phyloP scores from a whole-genome alignment of 148 eudicot genomes.

The Euryodendron excelsum region DNA sequence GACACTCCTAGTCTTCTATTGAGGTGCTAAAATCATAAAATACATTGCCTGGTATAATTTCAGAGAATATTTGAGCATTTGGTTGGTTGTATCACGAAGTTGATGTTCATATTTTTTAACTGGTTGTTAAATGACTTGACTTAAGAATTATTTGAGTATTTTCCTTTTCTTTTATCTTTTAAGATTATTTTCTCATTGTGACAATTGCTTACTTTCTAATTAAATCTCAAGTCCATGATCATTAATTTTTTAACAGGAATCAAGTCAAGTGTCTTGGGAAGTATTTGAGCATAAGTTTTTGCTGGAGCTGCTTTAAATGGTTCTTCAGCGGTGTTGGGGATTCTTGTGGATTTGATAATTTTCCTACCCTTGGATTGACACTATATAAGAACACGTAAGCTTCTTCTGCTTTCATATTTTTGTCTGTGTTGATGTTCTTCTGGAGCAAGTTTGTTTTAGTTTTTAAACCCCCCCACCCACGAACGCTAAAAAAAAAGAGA shows the following conservation, averaged over 20 bases:
- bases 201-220: background rate
- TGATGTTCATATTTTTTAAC: background rate
- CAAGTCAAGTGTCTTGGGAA: slow-evolving; percentile 75
- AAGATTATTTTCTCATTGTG: background rate
- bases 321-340: slow-evolving; percentile 74
- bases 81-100: background rate
- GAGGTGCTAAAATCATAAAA: too few relatives aligned
- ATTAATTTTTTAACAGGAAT: slow-evolving; percentile 40
- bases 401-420: slow-evolving; percentile 7
- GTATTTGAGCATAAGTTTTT: slow-evolving; percentile 58
- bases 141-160: background rate
- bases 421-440: background rate
- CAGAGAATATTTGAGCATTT: background rate
- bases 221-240: background rate
- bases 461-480: too few relatives aligned
- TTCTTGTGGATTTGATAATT: slow-evolving; percentile 69
- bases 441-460: too few relatives aligned
- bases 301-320: slow-evolving; percentile 79
- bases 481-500: too few relatives aligned
- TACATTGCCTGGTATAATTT: too few relatives aligned
- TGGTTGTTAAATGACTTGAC: background rate
- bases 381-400: slow-evolving; percentile 64
- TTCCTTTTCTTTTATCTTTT: background rate
- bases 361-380: slow-evolving; percentile 60
- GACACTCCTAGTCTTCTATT: too few relatives aligned